A percentile compares a stretch with the other conserved stretches of the same genome.
Evolutionary conservation across 495 filamentous ascomycete species (phyloP).

Genomic region (Diplogelasinospora grovesii): DNA sequence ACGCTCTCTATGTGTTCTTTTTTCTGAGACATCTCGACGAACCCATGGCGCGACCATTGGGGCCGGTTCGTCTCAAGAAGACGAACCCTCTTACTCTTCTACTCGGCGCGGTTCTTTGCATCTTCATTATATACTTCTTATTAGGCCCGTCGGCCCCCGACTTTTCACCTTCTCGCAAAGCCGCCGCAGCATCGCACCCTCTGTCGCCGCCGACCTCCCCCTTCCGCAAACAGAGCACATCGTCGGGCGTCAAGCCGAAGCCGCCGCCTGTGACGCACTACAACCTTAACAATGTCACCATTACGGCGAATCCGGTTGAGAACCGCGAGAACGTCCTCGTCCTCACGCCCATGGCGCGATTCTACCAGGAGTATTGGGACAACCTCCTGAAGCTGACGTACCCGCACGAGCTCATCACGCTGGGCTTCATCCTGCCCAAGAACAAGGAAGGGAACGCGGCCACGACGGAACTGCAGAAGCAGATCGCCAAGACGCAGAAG

Average conservation of each 20-base stretch:
- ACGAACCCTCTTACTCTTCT: conserved; percentile 45
- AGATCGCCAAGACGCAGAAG: conserved; percentile 74
- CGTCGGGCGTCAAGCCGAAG: conserved; percentile 48
- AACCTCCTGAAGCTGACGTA: conserved; percentile 81
- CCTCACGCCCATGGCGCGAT: conserved; percentile 84
- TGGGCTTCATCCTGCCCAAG: conserved; percentile 96
- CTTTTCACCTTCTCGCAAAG: conserved; percentile 31
- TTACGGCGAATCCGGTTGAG: conserved; percentile 59
- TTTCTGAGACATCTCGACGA: conserved; percentile 13
- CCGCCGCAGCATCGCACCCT: conserved; percentile 60
- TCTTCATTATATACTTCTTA: conserved; percentile 50
- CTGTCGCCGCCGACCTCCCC: conserved; percentile 79
- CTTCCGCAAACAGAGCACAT: conserved; percentile 64
- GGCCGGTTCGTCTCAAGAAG: conserved; percentile 50
- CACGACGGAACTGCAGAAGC: conserved; percentile 70
- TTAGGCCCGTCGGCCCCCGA: conserved; percentile 38
- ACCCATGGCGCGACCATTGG: conserved; percentile 47
- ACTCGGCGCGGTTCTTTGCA: conserved; percentile 42
- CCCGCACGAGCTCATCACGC: conserved; percentile 86
- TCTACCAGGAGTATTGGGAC: conserved; percentile 93
- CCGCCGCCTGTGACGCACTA: conserved; percentile 92
- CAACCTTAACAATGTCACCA: conserved; percentile 87
- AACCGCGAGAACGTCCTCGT: conserved; percentile 85
- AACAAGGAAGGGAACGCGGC: conserved; percentile 82
- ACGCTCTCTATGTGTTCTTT: conserved; percentile 17